Conservation (phyloP, 495 filamentous ascomycete species). For the Xylaria sp. region DNA sequence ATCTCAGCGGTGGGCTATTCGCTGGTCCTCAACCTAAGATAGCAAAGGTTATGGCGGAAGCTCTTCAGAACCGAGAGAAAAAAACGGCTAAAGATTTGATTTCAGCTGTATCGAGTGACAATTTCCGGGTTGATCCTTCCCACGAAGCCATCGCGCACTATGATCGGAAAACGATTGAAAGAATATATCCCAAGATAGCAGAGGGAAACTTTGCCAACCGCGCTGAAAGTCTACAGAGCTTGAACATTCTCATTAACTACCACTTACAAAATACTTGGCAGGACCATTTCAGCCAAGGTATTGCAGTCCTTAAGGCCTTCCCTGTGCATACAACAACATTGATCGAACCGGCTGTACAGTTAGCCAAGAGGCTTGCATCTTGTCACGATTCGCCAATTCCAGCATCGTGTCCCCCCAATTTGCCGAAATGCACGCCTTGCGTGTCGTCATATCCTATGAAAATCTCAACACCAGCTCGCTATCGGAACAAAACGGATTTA, state of each 20-base stretch:
- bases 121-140: constrained; percentile 68
- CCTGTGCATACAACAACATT: constrained; percentile 74
- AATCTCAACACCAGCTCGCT: constrained; percentile 64
- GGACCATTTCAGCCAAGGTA: constrained; percentile 72
- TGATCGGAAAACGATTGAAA: constrained; percentile 63
- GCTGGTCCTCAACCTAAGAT: constrained; percentile 72
- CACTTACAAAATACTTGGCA: constrained; percentile 90
- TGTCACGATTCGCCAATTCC: constrained; percentile 77
- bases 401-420: constrained; percentile 85
- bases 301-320: constrained; percentile 80
- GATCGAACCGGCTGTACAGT: constrained; percentile 68
- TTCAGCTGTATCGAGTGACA: constrained; percentile 60
- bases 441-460: constrained; percentile 60
- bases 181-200: constrained; percentile 69
- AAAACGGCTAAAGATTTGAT: constrained; percentile 64
- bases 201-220: constrained; percentile 64
- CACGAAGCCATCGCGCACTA: constrained; percentile 81
- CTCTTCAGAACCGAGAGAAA: constrained; percentile 61
- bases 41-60: constrained; percentile 69
- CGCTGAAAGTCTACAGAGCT: constrained; percentile 62
- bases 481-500: constrained; percentile 65
- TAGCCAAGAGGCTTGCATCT: constrained; percentile 74
- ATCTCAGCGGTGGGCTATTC: constrained; percentile 74
- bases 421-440: constrained; percentile 75
- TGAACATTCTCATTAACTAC: constrained; percentile 79